Conservation (phyloP, 208 protist species). For the Leishmania mexicana region DNA sequence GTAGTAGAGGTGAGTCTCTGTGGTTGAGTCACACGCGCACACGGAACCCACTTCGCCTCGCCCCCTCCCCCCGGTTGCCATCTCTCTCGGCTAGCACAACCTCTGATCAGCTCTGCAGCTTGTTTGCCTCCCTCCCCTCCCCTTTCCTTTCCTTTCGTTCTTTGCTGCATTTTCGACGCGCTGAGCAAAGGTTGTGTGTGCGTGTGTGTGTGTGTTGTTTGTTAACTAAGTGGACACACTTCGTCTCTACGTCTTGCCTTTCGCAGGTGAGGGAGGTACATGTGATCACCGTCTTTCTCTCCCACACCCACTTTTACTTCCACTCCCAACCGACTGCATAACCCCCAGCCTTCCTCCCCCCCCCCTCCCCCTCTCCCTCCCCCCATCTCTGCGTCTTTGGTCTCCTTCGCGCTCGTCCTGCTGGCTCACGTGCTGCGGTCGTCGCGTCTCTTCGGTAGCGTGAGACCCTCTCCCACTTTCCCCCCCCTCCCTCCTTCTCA, state of each 20-base stretch:
- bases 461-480: background rate
- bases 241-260: background rate
- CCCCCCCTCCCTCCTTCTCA: background rate
- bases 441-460: background rate
- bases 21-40: background rate
- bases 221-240: background rate
- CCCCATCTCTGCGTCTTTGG: background rate
- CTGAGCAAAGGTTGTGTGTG: background rate
- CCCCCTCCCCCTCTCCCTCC: background rate
- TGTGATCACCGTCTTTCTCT: background rate
- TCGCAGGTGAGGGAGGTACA: background rate
- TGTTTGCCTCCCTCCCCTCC: background rate
- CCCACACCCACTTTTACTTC: background rate
- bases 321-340: background rate
- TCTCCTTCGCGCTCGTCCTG: background rate
- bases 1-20: background rate
- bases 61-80: background rate
- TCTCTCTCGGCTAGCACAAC: background rate
- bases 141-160: background rate
- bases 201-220: background rate
- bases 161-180: background rate
- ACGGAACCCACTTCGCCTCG: background rate
- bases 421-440: background rate
- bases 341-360: background rate
- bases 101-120: background rate